Evolutionary conservation across 257 asterid species (phyloP).

Genomic region (Henckelia pumila): DNA sequence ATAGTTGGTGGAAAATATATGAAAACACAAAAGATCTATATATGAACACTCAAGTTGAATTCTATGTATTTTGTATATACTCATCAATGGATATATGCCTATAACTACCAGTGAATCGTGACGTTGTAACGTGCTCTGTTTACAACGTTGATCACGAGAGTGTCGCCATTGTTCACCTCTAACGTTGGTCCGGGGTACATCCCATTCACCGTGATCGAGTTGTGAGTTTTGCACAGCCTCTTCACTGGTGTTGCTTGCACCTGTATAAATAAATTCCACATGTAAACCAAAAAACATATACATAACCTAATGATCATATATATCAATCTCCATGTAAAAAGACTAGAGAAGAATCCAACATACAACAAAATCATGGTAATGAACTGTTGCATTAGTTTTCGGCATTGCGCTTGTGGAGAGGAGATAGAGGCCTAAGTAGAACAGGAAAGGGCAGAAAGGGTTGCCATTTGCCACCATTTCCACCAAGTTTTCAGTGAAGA

Average conservation of each 20-base stretch:
- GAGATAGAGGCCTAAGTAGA: conserved; percentile 34
- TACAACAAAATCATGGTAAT: conserved; percentile 71
- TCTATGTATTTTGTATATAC: not conserved
- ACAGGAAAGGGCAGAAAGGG: conserved; percentile 25
- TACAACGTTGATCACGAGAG: conserved; percentile 61
- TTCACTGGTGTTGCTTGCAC: conserved; percentile 79
- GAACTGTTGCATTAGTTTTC: conserved; percentile 50
- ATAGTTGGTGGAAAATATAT: not conserved
- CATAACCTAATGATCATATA: not conserved
- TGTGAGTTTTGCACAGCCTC: conserved; percentile 91
- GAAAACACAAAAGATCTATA: not conserved
- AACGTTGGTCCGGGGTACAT: conserved; percentile 79
- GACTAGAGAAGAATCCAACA: conserved; percentile 13
- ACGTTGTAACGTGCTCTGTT: conserved; percentile 74
- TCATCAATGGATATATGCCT: not conserved
- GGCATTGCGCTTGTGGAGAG: conserved; percentile 34
- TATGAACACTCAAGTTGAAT: not conserved
- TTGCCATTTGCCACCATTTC: conserved; percentile 32
- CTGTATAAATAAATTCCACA: conserved; percentile 26
- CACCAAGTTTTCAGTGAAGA: not conserved
- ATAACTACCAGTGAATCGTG: conserved; percentile 76
- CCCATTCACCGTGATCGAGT: conserved; percentile 65
- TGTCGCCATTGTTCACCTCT: conserved; percentile 79
- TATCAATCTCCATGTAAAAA: not conserved
- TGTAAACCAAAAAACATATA: not conserved